Evolutionary conservation across 2,329 filamentous ascomycete genomes (phyloP), one percentile per base, ranked within the genome.

Genomic region (Neofusicoccum sp.): DNA sequence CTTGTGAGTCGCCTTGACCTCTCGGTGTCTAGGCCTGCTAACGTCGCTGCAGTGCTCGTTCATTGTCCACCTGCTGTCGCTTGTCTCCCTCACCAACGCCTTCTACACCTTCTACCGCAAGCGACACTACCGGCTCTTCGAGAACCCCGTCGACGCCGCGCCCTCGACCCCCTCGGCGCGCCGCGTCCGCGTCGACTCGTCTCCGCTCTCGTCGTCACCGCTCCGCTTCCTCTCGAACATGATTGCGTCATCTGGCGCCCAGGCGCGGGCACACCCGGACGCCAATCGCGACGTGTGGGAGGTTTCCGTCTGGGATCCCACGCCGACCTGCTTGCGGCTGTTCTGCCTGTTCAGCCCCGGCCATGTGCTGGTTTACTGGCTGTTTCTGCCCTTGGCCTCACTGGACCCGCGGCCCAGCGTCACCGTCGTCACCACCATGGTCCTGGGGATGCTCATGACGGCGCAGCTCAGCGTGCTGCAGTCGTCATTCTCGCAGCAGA

Each of bases 311-410:
- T 99, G 95, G 95, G 93, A 98, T 72, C 95, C 96, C 34, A 84
- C 93, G 48, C 91, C 93, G 2, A 82, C 96, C 36, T 91, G 87
- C 47, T 77, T 98, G 58, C 86, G 88, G 38, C 79, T 98, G 2
- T 92, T 97, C 71, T 95, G 91, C 68, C 80, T 95, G 41, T 98
- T 99, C 78, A 96, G 93, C 68, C 95, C 95, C 0, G 90, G 91
- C 0, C 96, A 99, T 76, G 84, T 96, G n/a, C 78, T 96, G 49
- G 84, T 97, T 30, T 96, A 99, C 77, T 89, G 88, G 81, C 82
- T 96, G 33, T 93, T 93, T 67, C 82, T 99, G 1, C 96, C 95
- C 0, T 84, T 95, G 1, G 82, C 84, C 20, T 78, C 86, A 2
- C 81, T 91, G 14, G 92, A 96, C 69, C 86, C 89, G 41, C 84